Conservation (phyloP, 495 filamentous ascomycete genomes). For the Penicillium ucsense region DNA sequence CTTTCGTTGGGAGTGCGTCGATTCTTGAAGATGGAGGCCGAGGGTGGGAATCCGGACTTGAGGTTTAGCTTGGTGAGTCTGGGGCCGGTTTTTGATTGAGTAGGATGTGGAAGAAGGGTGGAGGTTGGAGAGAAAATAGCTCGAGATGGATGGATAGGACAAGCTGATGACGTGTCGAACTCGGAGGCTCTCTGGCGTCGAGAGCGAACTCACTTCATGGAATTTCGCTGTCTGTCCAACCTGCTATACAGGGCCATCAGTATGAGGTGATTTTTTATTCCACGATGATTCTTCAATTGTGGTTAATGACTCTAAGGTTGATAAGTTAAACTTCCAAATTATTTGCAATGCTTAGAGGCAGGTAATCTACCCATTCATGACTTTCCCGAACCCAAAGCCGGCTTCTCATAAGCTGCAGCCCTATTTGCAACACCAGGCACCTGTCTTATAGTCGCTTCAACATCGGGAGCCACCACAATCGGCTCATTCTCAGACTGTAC, state of each 20-base stretch:
- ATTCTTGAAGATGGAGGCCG: slow-evolving; percentile 54
- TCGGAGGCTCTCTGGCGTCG: too few relatives aligned
- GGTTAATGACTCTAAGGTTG: too few relatives aligned
- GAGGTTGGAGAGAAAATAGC: not conserved
- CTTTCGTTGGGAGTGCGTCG: slow-evolving; percentile 45
- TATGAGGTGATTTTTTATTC: too few relatives aligned
- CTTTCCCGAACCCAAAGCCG: not conserved
- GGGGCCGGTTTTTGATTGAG: slow-evolving; percentile 53
- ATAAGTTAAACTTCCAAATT: too few relatives aligned
- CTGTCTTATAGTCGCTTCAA: not conserved
- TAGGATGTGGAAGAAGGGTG: not conserved
- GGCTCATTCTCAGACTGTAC: not conserved
- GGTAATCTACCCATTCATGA: not conserved
- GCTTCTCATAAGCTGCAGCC: not conserved
- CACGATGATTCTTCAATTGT: too few relatives aligned
- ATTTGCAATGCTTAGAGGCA: too few relatives aligned
- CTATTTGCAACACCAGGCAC: not conserved
- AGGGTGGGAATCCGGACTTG: slow-evolving; percentile 52
- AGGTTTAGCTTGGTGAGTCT: slow-evolving; percentile 67
- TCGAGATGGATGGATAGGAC: not conserved
- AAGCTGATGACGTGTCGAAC: too few relatives aligned
- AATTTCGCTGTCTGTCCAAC: too few relatives aligned
- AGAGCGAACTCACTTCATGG: too few relatives aligned
- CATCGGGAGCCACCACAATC: not conserved
- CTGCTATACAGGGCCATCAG: too few relatives aligned